A percentile compares a stretch with the other conserved stretches of the same genome.
Evolutionary conservation across 495 filamentous ascomycete species (phyloP).

Genomic region (Lasiosphaeriaceae sp.): DNA sequence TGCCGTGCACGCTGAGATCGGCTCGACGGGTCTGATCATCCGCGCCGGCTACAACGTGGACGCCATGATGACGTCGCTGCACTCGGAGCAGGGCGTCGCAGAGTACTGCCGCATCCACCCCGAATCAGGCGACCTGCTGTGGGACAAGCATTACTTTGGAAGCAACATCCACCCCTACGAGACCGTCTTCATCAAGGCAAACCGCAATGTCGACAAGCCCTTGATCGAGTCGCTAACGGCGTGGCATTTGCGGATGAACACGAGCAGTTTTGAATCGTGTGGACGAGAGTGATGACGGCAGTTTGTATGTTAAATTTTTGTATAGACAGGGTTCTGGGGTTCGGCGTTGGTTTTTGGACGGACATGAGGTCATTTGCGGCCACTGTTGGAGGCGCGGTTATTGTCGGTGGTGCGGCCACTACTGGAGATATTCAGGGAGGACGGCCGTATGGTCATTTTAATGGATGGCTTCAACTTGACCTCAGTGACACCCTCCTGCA

Average conservation of each 20-base stretch:
- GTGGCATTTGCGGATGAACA: constrained; percentile 7
- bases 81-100: background rate
- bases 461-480: no score
- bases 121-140: constrained; percentile 14
- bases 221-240: constrained; percentile 18
- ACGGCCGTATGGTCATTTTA: no score
- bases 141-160: constrained; percentile 15
- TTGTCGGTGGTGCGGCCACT: no score
- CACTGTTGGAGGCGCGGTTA: no score
- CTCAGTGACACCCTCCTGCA: no score
- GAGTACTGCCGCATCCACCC: background rate
- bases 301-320: no score
- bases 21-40: constrained; percentile 22
- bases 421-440: no score
- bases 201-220: constrained; percentile 17
- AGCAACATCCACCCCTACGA: constrained; percentile 30
- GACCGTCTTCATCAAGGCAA: constrained; percentile 31
- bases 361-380: no score
- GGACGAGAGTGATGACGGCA: no score
- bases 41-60: constrained; percentile 31
- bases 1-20: constrained; percentile 24
- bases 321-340: no score
- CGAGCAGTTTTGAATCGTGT: background rate
- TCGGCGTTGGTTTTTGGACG: no score
- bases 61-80: constrained; percentile 26